Conservation (phyloP, 2,329 filamentous ascomycete genomes). For the Neurospora crassa region DNA sequence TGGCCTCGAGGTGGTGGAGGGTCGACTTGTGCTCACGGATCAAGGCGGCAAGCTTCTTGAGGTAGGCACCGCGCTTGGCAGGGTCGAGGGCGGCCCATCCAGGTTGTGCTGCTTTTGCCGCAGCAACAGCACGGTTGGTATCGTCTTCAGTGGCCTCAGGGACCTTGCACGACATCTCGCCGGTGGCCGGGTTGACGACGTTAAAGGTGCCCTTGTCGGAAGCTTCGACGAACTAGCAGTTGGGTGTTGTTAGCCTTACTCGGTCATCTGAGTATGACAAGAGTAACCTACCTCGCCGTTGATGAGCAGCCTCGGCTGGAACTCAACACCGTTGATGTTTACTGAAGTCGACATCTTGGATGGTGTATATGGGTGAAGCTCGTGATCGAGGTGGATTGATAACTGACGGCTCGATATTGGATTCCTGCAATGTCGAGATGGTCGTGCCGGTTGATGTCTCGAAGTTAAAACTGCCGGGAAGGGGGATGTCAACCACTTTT, state of each 20-base stretch:
- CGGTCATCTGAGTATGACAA: background rate
- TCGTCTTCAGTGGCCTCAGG: conserved; percentile 35
- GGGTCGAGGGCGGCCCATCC: conserved; percentile 33
- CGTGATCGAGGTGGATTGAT: background rate
- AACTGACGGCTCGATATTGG: background rate
- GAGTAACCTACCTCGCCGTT: conserved; percentile 32
- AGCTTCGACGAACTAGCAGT: conserved; percentile 30
- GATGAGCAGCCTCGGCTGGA: conserved; percentile 35
- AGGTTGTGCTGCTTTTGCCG: conserved; percentile 34
- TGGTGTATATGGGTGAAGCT: background rate
- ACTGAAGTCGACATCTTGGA: conserved; percentile 3
- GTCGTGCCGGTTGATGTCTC: background rate
- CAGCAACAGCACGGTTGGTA: conserved; percentile 31
- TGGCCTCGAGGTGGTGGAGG: conserved; percentile 34
- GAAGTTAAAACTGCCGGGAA: background rate
- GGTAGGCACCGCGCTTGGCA: conserved; percentile 27
- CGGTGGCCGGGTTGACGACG: conserved; percentile 32
- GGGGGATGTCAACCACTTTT: background rate
- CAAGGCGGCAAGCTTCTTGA: conserved; percentile 37
- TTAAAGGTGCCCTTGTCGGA: conserved; percentile 35
- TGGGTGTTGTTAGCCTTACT: conserved; percentile 3
- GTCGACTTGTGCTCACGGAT: conserved; percentile 31
- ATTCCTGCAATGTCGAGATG: background rate
- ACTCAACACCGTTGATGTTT: background rate
- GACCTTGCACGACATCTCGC: conserved; percentile 29